Evolutionary conservation across 805 yeast species (phyloP).

Genomic region (Cyberlindnera misumaiensis): DNA sequence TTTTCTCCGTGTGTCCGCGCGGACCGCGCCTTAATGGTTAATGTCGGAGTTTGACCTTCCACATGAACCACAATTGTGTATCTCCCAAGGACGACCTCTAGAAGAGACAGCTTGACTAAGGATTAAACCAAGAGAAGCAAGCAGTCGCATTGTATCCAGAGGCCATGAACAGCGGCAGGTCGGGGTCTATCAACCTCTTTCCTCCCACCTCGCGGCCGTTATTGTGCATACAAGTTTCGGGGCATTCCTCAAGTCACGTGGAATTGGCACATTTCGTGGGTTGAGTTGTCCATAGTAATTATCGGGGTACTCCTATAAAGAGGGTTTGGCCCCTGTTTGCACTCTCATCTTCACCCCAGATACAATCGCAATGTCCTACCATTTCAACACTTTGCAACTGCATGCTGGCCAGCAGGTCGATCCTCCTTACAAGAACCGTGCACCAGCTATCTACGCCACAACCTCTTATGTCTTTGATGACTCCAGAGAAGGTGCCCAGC

Average conservation of each 20-base stretch:
- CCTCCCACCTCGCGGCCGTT: too few species aligned
- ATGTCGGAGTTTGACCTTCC: background rate
- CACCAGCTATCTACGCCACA: slow-evolving; percentile 90
- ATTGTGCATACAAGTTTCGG: too few species aligned
- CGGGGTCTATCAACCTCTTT: too few species aligned
- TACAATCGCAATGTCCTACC: slow-evolving; percentile 33
- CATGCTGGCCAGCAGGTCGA: slow-evolving; percentile 90
- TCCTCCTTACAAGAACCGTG: slow-evolving; percentile 56
- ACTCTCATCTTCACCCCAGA: background rate
- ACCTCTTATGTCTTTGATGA: slow-evolving; percentile 83
- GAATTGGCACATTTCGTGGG: background rate
- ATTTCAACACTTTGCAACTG: slow-evolving; percentile 85
- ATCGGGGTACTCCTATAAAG: too few species aligned
- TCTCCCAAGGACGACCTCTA: too few species aligned
- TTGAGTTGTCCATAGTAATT: background rate
- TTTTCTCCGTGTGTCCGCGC: too few species aligned
- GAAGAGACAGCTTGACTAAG: too few species aligned
- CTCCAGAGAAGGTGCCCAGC: slow-evolving; percentile 87
- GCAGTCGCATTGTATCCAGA: too few species aligned
- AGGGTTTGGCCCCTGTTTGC: too few species aligned
- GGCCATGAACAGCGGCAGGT: too few species aligned
- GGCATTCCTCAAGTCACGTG: slow-evolving; percentile 2
- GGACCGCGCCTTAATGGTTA: too few species aligned
- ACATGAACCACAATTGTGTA: background rate
- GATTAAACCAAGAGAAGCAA: too few species aligned